Base-by-base conservation (phyloP, 2,329 filamentous ascomycete species). In the Sarocladium strictum region DNA sequence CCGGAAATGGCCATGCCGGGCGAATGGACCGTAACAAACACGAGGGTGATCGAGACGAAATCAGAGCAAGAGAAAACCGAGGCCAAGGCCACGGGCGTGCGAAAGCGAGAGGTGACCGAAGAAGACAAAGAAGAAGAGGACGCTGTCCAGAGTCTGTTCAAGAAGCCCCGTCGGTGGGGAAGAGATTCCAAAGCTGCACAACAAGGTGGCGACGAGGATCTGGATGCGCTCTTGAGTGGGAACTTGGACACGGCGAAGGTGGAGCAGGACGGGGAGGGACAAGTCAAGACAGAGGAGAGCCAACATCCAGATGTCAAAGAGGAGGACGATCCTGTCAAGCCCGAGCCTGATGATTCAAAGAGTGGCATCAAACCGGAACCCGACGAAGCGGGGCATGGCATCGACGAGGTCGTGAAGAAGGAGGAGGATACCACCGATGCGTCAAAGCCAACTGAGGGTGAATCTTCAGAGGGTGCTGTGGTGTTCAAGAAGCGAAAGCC, bases 1-100 rank as follows among this genome's bases (percentile, higher is more conserved):
- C 77, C 80, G 2, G 89, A 94, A 57, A 84, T 97, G 82, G 91
- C 92, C 4, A 84, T 97, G 75, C 85, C 87, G 3, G 90, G 94
- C 29, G 89, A 96, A 53, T 99, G 93, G 93, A 84, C 90, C 0
- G 81, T 86, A 11, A 85, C 81, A 56, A 83, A 80, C 5, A 81
- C 89, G 38, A 77, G 83, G 43, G 76, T 83, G 3, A 70, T 85
- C 21, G 71, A 77, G 14, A 74, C 76, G 14, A 67, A 61, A 29
- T 60, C 62, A 21, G 72, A 72, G 5, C 69, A 72, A 24, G 70
- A 69, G 6, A 68, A 70, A 26, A 69, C 75, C 7, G 75, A 79
- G 54, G 73, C 72, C 6, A 73, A 75, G 55, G 80, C 78, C 10
- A 74, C 75, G 26, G 84, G 84, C 1, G 76, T 86, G 17, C 73